Conservation (phyloP, 148 eudicot genomes). For the Chenopodium suecicum region DNA sequence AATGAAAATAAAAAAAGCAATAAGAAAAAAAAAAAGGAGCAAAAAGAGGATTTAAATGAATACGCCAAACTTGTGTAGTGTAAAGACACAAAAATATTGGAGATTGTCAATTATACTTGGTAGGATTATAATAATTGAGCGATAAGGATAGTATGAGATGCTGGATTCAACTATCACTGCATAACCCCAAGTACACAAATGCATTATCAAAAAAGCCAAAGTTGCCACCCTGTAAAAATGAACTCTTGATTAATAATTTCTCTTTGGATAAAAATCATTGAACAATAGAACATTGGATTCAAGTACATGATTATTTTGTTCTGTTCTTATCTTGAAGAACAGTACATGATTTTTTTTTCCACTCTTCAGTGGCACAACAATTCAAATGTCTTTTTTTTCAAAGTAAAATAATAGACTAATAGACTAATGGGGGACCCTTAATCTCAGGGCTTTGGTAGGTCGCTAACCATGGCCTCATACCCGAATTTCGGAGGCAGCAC, state of each 20-base stretch:
- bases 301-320: slow-evolving; percentile 16
- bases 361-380: background rate
- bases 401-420: too few relatives aligned
- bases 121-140: too few relatives aligned
- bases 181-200: background rate
- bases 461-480: background rate
- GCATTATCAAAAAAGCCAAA: slow-evolving; percentile 10
- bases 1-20: too few relatives aligned
- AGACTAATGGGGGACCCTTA: background rate
- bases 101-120: too few relatives aligned
- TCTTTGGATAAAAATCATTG: slow-evolving; percentile 10
- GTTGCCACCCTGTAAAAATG: slow-evolving; percentile 17
- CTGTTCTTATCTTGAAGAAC: slow-evolving; percentile 10
- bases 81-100: too few relatives aligned
- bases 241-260: background rate
- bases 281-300: slow-evolving; percentile 11
- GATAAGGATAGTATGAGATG: slow-evolving; percentile 8
- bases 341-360: background rate
- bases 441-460: background rate
- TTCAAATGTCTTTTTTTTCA: background rate
- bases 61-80: too few relatives aligned
- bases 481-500: background rate
- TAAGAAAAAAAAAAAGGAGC: too few relatives aligned
- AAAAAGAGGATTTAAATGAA: too few relatives aligned
- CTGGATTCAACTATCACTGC: background rate